Conservation (phyloP, 495 filamentous ascomycete genomes). For the Lindgomyces ingoldianus region DNA sequence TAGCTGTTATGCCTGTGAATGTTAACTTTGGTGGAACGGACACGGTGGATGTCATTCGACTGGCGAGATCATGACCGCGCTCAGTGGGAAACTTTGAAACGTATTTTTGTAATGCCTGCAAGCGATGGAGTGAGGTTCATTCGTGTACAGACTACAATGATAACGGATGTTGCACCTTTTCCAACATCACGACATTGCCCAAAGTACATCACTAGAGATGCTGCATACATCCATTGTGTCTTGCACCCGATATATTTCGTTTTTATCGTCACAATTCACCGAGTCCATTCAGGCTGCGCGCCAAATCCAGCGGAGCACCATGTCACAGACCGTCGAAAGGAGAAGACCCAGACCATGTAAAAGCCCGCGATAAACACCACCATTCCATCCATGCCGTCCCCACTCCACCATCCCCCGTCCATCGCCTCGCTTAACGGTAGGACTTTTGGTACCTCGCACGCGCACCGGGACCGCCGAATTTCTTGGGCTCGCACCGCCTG, state of each 20-base stretch:
- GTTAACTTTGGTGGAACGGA: too few species aligned
- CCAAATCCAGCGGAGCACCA: conserved; percentile 15
- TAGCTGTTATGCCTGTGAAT: background rate
- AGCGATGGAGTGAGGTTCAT: conserved; percentile 1
- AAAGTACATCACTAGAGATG: background rate
- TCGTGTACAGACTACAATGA: background rate
- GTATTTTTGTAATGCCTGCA: conserved; percentile 10
- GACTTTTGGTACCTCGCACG: conserved; percentile 95
- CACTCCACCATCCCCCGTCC: conserved; percentile 5
- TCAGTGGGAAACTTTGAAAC: background rate
- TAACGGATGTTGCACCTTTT: background rate
- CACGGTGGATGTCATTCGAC: conserved; percentile 1
- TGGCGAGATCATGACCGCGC: background rate
- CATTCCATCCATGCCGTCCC: conserved; percentile 23
- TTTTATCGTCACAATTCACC: conserved; percentile 30
- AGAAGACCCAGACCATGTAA: conserved; percentile 16
- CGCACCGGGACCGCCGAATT: conserved; percentile 80
- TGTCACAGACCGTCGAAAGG: conserved; percentile 2
- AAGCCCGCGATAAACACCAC: conserved; percentile 31
- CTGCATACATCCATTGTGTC: conserved; percentile 1
- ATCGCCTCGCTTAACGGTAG: conserved; percentile 58
- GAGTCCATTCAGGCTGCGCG: conserved; percentile 12
- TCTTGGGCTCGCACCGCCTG: conserved; percentile 65
- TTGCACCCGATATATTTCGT: conserved; percentile 32
- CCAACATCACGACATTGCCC: background rate